Conservation (phyloP, 2,329 filamentous ascomycete genomes). For the Ceratocystis alfenasii region DNA sequence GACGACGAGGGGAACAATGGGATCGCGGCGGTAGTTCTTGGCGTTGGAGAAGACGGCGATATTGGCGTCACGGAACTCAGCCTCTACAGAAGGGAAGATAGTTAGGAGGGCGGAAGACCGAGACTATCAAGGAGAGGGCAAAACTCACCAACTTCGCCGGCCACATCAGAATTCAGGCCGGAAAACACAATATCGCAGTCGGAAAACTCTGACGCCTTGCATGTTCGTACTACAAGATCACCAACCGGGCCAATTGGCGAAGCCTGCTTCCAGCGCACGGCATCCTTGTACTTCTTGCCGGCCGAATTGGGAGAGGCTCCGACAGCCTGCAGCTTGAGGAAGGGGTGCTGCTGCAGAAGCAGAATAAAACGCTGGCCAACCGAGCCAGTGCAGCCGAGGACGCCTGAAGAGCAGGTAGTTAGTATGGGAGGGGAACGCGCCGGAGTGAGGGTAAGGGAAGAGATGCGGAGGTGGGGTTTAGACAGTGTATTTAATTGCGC, state of each 20-base stretch:
- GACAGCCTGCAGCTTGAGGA: slow-evolving; percentile 74
- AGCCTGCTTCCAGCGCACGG: slow-evolving; percentile 88
- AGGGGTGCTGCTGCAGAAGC: slow-evolving; percentile 74
- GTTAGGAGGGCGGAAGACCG: slow-evolving; percentile 1
- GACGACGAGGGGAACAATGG: slow-evolving; percentile 82
- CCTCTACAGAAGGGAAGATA: slow-evolving; percentile 43
- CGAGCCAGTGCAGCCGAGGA: slow-evolving; percentile 84
- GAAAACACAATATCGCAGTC: slow-evolving; percentile 93
- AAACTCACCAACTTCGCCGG: slow-evolving; percentile 69
- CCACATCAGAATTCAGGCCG: slow-evolving; percentile 83
- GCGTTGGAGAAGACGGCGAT: slow-evolving; percentile 94
- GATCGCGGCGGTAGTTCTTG: slow-evolving; percentile 89
- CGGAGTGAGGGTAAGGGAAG: slow-evolving; percentile 21
- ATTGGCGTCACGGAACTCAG: slow-evolving; percentile 78
- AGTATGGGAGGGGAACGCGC: not conserved
- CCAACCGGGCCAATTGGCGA: slow-evolving; percentile 68
- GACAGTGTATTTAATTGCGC: not conserved
- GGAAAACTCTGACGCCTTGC: slow-evolving; percentile 65
- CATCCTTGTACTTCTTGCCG: slow-evolving; percentile 89
- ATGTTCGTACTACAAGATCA: slow-evolving; percentile 74
- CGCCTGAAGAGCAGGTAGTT: slow-evolving; percentile 37
- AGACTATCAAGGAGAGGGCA: not conserved
- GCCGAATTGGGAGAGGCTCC: slow-evolving; percentile 82
- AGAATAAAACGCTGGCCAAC: slow-evolving; percentile 94
- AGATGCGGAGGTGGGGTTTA: not conserved